phyloP scores from a whole-genome alignment of 805 yeast species.

The Kuraishia cidri region DNA sequence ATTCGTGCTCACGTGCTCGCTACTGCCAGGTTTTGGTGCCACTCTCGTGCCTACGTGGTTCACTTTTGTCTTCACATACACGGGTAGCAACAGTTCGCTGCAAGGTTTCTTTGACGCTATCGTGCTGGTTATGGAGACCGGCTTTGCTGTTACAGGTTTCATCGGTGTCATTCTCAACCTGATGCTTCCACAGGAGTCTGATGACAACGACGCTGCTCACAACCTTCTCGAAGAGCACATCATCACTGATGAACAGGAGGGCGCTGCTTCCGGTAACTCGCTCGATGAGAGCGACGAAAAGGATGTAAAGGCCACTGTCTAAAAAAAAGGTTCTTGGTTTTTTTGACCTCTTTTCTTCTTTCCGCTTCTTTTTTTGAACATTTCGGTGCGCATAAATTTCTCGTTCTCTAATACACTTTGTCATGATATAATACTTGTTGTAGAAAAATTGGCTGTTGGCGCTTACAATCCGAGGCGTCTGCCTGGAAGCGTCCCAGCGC shows the following conservation, averaged over 20 bases:
- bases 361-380: background rate
- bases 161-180: constrained; percentile 41
- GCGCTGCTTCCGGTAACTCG: background rate
- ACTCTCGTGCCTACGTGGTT: constrained; percentile 40
- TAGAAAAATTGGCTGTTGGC: no score
- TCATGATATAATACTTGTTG: no score
- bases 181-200: constrained; percentile 37
- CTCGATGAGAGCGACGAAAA: constrained; percentile 1
- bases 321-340: background rate
- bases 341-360: background rate
- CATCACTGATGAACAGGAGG: constrained; percentile 2
- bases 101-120: constrained; percentile 44
- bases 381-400: no score
- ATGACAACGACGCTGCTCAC: constrained; percentile 33
- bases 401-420: no score
- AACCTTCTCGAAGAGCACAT: constrained; percentile 2
- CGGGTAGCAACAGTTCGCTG: constrained; percentile 31
- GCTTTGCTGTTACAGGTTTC: constrained; percentile 48
- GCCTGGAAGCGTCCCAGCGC: no score
- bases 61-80: constrained; percentile 36
- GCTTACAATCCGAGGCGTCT: no score
- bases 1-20: constrained; percentile 40
- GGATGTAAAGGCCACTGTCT: constrained; percentile 2
- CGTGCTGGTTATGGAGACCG: constrained; percentile 46
- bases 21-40: constrained; percentile 44